Conservation (phyloP, 495 filamentous ascomycete genomes). For the Penicillium pulvis region DNA sequence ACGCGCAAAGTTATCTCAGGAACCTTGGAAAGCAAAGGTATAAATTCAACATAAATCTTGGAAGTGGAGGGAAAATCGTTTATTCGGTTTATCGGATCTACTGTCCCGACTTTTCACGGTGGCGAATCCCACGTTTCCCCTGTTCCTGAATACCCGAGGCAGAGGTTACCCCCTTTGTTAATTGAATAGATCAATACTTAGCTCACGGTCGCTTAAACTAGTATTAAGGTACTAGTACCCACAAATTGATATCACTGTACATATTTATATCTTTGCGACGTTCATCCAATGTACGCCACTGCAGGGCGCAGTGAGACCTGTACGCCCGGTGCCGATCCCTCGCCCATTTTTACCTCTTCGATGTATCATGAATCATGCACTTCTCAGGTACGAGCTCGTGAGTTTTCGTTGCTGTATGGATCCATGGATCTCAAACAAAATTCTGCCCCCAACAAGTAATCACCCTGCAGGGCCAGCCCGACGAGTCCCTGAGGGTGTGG, state of each 20-base stretch:
- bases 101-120: background rate
- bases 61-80: background rate
- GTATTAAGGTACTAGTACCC: background rate
- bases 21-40: no score
- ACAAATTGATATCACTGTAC: background rate
- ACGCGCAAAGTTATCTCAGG: no score
- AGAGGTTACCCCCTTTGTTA: background rate
- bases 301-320: background rate
- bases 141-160: background rate
- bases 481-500: background rate
- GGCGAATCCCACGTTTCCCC: background rate
- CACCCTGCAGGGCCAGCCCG: background rate
- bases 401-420: background rate
- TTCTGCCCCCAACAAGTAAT: background rate
- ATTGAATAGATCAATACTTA: background rate
- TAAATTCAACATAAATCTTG: background rate
- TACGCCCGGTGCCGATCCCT: background rate
- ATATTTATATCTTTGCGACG: background rate
- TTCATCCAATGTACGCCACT: background rate
- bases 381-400: background rate
- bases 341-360: background rate
- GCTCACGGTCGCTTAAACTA: background rate
- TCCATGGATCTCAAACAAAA: background rate
- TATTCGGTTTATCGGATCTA: background rate
- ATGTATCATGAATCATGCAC: background rate